Base-by-base conservation (phyloP, 257 asterid genomes). In the Solanum sejunctum region DNA sequence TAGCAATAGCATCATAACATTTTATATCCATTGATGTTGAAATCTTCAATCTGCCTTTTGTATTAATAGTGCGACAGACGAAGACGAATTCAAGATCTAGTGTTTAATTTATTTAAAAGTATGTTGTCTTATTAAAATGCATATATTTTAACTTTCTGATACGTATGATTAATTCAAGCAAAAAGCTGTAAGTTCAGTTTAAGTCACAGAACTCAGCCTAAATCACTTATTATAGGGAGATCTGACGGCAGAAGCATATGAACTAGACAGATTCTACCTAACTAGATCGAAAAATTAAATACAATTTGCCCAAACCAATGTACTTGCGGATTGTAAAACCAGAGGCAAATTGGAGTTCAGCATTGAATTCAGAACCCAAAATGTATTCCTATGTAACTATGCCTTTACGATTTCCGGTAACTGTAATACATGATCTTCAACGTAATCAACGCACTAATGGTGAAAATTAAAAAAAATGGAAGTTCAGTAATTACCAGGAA, bases 401-500 rank as follows among this genome's bases (percentile, higher is more conserved):
- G 36, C 12, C 8, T 1, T 43, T 43, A 43, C 47, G 47, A 43
- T 43, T 43, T 6, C 1, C 8, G 71, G 12, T 23, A 45, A 43
- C 54, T 39, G 16, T 43, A 11, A 11, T 2, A 12, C 10, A 2
- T 72, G 39, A 72, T 45, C 57, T 72, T 72, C 81, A 45, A 72
- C 10, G 1, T 12, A 72, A 41, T 12, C 20, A n/a, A 45, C 56
- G 3, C 56, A n/a, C n/a, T 8, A 52, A 75, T 9, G 52, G 82
- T 52, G 82, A 26, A 41, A 3, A 10, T 18, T 32, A 4, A 8
- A 18, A 28, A 51, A 77, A 77, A 78, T 10, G 64, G 26, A 52
- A 52, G 64, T 26, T 51, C 16, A 3, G 9, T 26, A 78, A 78
- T 85, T 91, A 96, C 99, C 99, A 96, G 91, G 97, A 97, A 83